Percentiles rank a stretch among this genome's conserved stretches.
phyloP scores from a whole-genome alignment of 495 filamentous ascomycete genomes.

The Paragyromitra xinjiangensis region DNA sequence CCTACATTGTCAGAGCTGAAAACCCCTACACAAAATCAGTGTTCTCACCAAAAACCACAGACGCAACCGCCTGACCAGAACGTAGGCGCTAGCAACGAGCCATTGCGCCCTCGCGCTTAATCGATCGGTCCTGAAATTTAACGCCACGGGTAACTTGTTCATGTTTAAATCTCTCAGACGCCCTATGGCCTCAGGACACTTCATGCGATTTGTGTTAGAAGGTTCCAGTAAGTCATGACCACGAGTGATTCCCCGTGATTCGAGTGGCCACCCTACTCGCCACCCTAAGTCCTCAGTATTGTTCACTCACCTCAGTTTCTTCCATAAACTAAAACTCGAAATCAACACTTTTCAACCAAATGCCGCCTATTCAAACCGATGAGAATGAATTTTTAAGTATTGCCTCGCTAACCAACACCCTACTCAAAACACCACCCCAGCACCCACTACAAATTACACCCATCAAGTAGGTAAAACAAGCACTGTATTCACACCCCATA shows the following conservation, averaged over 20 bases:
- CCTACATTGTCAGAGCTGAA: no score
- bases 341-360: not conserved
- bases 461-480: not conserved
- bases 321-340: not conserved
- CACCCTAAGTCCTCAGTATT: not conserved
- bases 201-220: not conserved
- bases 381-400: not conserved
- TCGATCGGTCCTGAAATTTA: not conserved
- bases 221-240: not conserved
- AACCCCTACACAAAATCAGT: no score
- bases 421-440: no score
- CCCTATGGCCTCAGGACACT: not conserved
- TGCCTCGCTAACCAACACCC: not conserved
- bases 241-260: not conserved
- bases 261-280: not conserved
- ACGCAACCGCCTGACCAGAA: not conserved
- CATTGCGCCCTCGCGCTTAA: not conserved
- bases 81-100: not conserved
- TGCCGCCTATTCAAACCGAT: no score
- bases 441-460: not conserved
- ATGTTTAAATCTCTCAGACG: no score
- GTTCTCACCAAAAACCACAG: not conserved
- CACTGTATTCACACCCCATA: constrained; percentile 1
- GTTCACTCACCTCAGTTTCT: not conserved
- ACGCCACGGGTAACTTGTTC: not conserved